phyloP scores from a whole-genome alignment of 169 alveolate genomes.

The Plasmodium ovale region DNA sequence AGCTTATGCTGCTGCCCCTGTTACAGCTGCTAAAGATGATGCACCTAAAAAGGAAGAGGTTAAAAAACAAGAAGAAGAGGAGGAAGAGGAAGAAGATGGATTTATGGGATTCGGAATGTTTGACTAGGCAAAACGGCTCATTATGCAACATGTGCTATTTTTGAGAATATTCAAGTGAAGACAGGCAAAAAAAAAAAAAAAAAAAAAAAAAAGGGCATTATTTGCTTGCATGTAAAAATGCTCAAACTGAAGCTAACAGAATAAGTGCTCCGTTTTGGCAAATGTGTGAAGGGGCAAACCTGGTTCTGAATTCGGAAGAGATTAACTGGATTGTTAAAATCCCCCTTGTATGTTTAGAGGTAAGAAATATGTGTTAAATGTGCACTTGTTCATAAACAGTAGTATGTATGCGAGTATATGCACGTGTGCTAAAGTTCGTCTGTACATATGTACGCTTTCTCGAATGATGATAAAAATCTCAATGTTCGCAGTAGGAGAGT shows the following conservation, averaged over 20 bases:
- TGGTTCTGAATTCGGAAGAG: no score
- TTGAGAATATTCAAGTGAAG: neutral
- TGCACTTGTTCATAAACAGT: no score
- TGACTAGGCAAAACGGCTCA: constrained; percentile 76
- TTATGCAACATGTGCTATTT: neutral
- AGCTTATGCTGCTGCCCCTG: constrained; percentile 90
- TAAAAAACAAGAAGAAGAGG: constrained; percentile 89
- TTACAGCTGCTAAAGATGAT: constrained; percentile 84
- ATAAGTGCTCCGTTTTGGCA: neutral
- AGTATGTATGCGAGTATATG: neutral
- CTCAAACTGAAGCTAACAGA: neutral
- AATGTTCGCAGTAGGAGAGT: constrained; percentile 76
- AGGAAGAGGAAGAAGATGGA: constrained; percentile 96
- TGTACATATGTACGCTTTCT: neutral
- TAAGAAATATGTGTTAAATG: no score
- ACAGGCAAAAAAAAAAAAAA: neutral
- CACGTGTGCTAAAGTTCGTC: neutral
- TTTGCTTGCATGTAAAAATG: neutral
- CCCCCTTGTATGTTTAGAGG: neutral
- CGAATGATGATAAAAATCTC: constrained; percentile 63
- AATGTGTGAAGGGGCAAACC: no score
- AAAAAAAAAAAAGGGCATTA: no score
- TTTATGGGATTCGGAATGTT: constrained; percentile 95
- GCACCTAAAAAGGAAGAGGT: constrained; percentile 81
- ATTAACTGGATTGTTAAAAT: no score